Conservation (phyloP, 176 grass and related monocot species). For the Phoenix roebelenii region DNA sequence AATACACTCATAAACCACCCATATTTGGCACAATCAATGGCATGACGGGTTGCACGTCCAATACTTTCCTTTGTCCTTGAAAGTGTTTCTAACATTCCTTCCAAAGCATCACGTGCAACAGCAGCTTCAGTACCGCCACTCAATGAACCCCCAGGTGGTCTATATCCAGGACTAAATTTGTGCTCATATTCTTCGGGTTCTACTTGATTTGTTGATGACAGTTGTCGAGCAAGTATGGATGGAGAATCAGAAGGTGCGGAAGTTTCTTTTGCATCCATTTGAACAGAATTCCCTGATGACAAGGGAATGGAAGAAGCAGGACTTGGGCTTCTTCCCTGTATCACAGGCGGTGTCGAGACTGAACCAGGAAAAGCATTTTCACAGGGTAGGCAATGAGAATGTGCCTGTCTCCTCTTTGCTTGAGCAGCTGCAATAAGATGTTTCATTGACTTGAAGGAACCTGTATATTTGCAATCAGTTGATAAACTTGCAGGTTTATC, state of each 20-base stretch:
- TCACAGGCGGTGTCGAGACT: slow-evolving; percentile 27
- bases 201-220: slow-evolving; percentile 34
- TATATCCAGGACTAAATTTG: slow-evolving; percentile 38
- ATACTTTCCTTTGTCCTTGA: slow-evolving; percentile 98
- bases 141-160: slow-evolving; percentile 31
- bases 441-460: slow-evolving; percentile 63
- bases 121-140: slow-evolving; percentile 59
- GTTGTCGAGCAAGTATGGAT: slow-evolving; percentile 23
- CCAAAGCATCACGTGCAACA: slow-evolving; percentile 75
- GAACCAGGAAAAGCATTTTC: slow-evolving; percentile 47
- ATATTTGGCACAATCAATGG: slow-evolving; percentile 94
- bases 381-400: slow-evolving; percentile 31
- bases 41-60: slow-evolving; percentile 85
- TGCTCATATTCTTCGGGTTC: slow-evolving; percentile 48
- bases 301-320: slow-evolving; percentile 50
- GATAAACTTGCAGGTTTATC: slow-evolving; percentile 18
- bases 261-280: slow-evolving; percentile 30
- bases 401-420: slow-evolving; percentile 26
- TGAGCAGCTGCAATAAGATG: slow-evolving; percentile 96
- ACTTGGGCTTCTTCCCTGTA: slow-evolving; percentile 62
- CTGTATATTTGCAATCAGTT: slow-evolving; percentile 15
- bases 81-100: slow-evolving; percentile 94
- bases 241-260: slow-evolving; percentile 32
- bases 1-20: too few species aligned
- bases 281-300: slow-evolving; percentile 46